Base-by-base conservation (phyloP, 805 yeast species). In the Saccharomycopsis synnaedendra region DNA sequence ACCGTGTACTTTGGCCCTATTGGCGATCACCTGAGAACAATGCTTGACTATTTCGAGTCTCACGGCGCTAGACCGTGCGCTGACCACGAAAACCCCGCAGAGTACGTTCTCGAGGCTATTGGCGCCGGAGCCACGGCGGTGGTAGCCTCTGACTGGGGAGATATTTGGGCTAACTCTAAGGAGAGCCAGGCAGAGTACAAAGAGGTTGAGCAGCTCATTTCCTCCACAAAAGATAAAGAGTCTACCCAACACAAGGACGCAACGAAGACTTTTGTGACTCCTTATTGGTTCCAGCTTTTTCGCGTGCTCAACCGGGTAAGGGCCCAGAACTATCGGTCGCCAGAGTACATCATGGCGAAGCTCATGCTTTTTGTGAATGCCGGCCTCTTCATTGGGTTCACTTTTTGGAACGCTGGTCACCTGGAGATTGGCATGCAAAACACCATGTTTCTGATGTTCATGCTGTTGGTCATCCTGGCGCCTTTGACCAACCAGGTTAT, bases 91-190 rank as follows among this genome's bases (percentile, higher is more conserved):
- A 82, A 82, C 53, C 87, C 88, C 1, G 88, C 88, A n/a, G 88
- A 81, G 60, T 82, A 80, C 64, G 73, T 82, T 58, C 65, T 82
- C 51, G 82, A 80, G 52, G 74, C 74, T n/a, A 80, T 83, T 60
- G 86, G 87, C 39, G 86, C 86, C n/a, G 88, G 87, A 56, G 85
- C 86, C 3, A 79, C 83, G 36, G 78, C 82, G 2, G 53, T 62
- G 35, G 72, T 68, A 4, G 61, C 64, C 10, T 68, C 64, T 39
- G 80, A 83, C 60, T 83, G 85, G 84, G 67, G 68, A 58, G 72
- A 75, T 11, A 69, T 72, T 4, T 83, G 90, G 90, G 56, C 46
- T 3, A 60, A 60, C 6, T 76, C 71, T 48, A 65, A 57, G 27
- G 75, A 74, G 55, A 56, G 41, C 41, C 11, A 19, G 4, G 3